Evolutionary conservation across 2,329 filamentous ascomycete species (phyloP).

Genomic region (Fusarium longipes): DNA sequence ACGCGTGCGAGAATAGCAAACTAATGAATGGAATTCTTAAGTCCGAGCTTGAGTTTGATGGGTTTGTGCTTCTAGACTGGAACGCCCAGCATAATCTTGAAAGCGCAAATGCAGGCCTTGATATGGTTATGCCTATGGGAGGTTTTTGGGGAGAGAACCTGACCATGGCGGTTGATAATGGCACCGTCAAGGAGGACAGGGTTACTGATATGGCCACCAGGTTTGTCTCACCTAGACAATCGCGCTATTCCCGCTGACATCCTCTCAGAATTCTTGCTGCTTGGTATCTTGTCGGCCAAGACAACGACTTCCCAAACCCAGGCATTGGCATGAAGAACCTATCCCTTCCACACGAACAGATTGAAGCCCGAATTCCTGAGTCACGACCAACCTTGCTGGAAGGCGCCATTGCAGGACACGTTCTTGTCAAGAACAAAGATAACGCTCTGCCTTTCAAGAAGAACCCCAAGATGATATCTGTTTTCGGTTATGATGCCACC

Average conservation of each 20-base stretch:
- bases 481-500: constrained; percentile 74
- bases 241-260: constrained; percentile 2
- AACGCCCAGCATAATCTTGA: constrained; percentile 70
- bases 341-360: constrained; percentile 55
- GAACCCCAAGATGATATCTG: constrained; percentile 65
- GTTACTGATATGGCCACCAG: constrained; percentile 84
- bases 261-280: constrained; percentile 17
- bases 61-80: constrained; percentile 78
- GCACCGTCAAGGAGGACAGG: constrained; percentile 75
- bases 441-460: constrained; percentile 70
- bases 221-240: constrained; percentile 48
- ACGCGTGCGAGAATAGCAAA: constrained; percentile 79
- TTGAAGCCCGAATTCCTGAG: constrained; percentile 62
- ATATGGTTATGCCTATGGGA: constrained; percentile 74
- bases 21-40: constrained; percentile 76
- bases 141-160: constrained; percentile 74
- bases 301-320: constrained; percentile 58
- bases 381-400: constrained; percentile 59
- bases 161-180: constrained; percentile 79
- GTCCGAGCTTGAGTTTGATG: constrained; percentile 71
- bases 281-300: constrained; percentile 53
- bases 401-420: constrained; percentile 71
- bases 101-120: constrained; percentile 68
- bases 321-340: constrained; percentile 72
- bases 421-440: constrained; percentile 77